phyloP scores from a whole-genome alignment of 305 asterid genomes.

The Coffea humblotiana region DNA sequence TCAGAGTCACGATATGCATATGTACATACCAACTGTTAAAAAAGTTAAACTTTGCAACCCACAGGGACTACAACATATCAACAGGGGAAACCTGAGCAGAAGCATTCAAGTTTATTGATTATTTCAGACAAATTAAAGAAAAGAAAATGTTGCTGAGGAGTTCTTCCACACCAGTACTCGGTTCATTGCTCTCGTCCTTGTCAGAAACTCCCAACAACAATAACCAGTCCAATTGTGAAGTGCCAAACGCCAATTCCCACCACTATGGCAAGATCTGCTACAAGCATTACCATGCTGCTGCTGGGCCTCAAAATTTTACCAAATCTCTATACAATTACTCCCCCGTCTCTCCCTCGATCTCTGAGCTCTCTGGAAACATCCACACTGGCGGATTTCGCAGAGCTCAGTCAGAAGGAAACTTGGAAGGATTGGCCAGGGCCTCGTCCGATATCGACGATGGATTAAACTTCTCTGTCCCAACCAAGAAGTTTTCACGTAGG shows the following conservation, averaged over 20 bases:
- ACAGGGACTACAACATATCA: not conserved
- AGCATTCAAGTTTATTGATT: not conserved
- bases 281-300: constrained; percentile 21
- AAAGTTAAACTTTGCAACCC: not conserved
- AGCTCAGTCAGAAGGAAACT: constrained; percentile 76
- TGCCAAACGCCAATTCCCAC: constrained; percentile 27
- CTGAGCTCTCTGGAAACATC: constrained; percentile 25
- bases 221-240: constrained; percentile 24
- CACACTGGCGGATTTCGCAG: constrained; percentile 44
- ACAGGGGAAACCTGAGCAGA: constrained; percentile 1
- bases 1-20: not conserved
- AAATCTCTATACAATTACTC: constrained; percentile 34
- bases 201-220: constrained; percentile 54
- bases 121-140: not conserved
- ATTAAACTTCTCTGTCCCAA: constrained; percentile 29
- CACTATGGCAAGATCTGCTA: constrained; percentile 37
- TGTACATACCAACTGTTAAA: not conserved
- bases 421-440: constrained; percentile 44
- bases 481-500: constrained; percentile 36
- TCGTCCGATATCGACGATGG: constrained; percentile 35
- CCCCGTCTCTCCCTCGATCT: constrained; percentile 45
- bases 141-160: constrained; percentile 66
- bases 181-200: constrained; percentile 58
- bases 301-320: constrained; percentile 28
- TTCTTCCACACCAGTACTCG: constrained; percentile 82